Conservation (phyloP, 345 rosid species). For the rapeseed (Brassica napus) region DNA sequence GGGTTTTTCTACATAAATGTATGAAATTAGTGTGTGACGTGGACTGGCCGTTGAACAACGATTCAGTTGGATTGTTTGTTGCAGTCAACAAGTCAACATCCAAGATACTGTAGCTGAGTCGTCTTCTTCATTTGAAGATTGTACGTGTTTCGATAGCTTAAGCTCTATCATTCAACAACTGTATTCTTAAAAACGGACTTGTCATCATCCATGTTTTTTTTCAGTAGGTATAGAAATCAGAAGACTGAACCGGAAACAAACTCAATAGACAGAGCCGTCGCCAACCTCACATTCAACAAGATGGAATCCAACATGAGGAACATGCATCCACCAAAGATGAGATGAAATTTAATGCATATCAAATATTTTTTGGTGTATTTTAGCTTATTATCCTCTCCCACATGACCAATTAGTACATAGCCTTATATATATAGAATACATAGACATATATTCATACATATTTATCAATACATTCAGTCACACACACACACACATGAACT, state of each 20-base stretch:
- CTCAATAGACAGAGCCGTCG: constrained; percentile 69
- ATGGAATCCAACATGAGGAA: constrained; percentile 49
- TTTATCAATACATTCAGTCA: not conserved
- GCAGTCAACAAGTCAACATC: too few relatives aligned
- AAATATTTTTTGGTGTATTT: not conserved
- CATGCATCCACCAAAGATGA: constrained; percentile 29
- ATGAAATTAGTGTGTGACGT: too few relatives aligned
- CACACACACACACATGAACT: not conserved
- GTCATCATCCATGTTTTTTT: not conserved
- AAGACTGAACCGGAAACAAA: constrained; percentile 67
- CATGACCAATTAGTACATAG: not conserved
- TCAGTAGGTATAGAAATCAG: constrained; percentile 41
- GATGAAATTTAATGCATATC: not conserved
- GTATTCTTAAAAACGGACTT: not conserved
- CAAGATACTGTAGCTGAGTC: too few relatives aligned
- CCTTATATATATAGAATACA: not conserved
- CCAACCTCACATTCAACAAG: constrained; percentile 69
- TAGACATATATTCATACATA: not conserved
- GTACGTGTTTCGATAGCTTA: too few relatives aligned
- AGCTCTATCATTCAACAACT: too few relatives aligned
- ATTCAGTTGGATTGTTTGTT: too few relatives aligned
- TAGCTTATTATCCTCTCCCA: not conserved
- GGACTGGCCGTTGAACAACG: too few relatives aligned
- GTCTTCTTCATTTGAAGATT: too few relatives aligned
- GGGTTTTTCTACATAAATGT: too few relatives aligned